Base-by-base conservation (phyloP, 805 yeast genomes). In the Sugiyamaella americana region DNA sequence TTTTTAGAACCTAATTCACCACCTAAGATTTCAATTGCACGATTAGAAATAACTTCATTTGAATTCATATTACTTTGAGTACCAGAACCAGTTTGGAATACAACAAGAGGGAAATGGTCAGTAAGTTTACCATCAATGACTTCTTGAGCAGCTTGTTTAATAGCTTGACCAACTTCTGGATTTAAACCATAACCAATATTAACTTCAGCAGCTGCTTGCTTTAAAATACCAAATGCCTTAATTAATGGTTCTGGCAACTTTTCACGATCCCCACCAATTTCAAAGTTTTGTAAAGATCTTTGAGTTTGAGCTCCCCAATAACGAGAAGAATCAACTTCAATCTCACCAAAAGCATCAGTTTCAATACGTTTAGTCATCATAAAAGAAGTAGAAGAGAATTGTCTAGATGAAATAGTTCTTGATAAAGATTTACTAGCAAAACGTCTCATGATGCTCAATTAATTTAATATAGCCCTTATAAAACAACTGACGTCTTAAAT, bases 51-150 rank as follows among this genome's bases (percentile, higher is more conserved):
- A 58, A 93, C 98, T 74, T 93, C 98, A 69, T 93, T 93, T 64
- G 98, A 96, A 69, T 93, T 91, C 98, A 93, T 93, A 76, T 93
- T 93, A 53, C 95, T 83, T 72, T 93, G 98, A 49, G 98, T 93
- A 67, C 98, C 98, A 26, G 96, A 86, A 50, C 98, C 98, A 51
- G 98, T 93, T 74, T 93, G 98, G 84, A 88, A 93, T 32, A 93
- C 97, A 49, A 93, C 98, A 66, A 93, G 75, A 49, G 98, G 98
- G 82, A 93, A 93, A 69, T 93, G 96, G 61, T 84, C 95, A 53
- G 80, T 76, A 64, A 93, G 78, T 68, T 87, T 86, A 55, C 98
- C 98, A 58, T 83, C 87, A 41, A 85, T 75, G 35, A 93, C 98
- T 69, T 93, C 98, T 58, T 88, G 84, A 50, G 98, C 97, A 43